Evolutionary conservation across 1,139 yeast species (phyloP), one percentile per base, ranked within the genome.

Genomic region (Kodamaea suecica): DNA sequence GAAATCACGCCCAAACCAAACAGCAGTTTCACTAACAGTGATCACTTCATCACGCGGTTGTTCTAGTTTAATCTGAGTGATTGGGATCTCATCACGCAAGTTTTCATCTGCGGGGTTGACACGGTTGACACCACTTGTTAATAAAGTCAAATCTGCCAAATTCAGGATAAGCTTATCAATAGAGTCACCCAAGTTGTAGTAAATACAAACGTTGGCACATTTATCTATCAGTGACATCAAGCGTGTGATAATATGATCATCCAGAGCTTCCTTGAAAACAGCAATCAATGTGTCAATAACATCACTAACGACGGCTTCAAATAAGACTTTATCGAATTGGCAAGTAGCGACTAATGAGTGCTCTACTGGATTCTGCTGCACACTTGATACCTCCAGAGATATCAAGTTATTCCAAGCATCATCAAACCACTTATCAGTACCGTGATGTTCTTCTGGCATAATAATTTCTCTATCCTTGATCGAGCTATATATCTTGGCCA

Each of bases 381-480:
- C 31, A 25, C 32, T 40, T 4, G 50, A 41, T 7, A 52, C 51
- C 44, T 69, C 76, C 50, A 79, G 57, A 2, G 87, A 76, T 35
- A 90, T 76, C 45, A 87, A 63, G 43, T 85, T 84, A 49, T 84
- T 84, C 99, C 99, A 94, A 12, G 84, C 80, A 52, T 85, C 92
- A 53, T 90, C 97, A 61, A 90, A 92, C 80, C 95, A 84, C 52
- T 84, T 88, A 30, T 80, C 81, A 3, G 84, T 76, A 27, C 87
- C 88, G 52, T 83, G 88, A 50, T 90, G 97, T 54, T 94, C 99
- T 50, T 92, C 98, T 0, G 98, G 97, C 90, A 94, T 86, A 36
- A 94, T 87, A 43, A 92, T 92, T 59, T 94, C 99, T 35, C 85
- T 76, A 37, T 83, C 87, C 44, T 78, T 75, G 39, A 94, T 90